Base-by-base conservation (phyloP, 352 stramenopile species). In the Phytophthora tentaculata region DNA sequence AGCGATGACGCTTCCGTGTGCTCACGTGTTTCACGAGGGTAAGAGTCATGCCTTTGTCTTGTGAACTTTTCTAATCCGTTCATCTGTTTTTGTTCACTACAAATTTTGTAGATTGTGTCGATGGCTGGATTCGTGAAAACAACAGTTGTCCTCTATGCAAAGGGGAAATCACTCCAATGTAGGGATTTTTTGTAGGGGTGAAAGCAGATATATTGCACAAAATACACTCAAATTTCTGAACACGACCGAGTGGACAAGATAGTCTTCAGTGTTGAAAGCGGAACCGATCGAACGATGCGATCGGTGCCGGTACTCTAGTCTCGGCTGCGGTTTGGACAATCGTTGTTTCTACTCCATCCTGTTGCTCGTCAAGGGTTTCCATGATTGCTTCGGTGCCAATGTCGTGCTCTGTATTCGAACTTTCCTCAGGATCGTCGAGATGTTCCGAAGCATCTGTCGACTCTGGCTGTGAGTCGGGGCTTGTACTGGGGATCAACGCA, bases 121-220 rank as follows among this genome's bases (percentile, higher is more conserved):
- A 64, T 49, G 80, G 80, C 20, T 93, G 84, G 84, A 81, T 93
- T 45, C 83, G 71, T 37, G 80, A 91, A 67, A 91, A 93, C 69
- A 93, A 93, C 56, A 91, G 80, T 69, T 93, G 84, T 51, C 84
- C 84, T 28, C 63, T 93, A 16, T 93, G 84, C 60, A 93, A 93
- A 67, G 51, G 75, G 52, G 77, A 91, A 70, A 90, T 93, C 24
- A 61, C 67, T 29, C 16, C 57, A 37, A 68, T 80, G 12, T n/a
- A 52, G 35, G 10, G 20, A 32, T 6, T 56, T 43, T 57, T 69
- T 9, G 16, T n/a, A 39, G n/a, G 37, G 43, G n/a, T 24, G n/a
- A 49, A 58, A 47, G 24, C 22, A 63, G 41, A 16, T 50, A 50
- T n/a, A 66, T 61, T 67, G 39, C 45, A 58, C 48, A 64, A 48